Conservation (phyloP, 139 green algal genomes). For the Tetraselmis chui region DNA sequence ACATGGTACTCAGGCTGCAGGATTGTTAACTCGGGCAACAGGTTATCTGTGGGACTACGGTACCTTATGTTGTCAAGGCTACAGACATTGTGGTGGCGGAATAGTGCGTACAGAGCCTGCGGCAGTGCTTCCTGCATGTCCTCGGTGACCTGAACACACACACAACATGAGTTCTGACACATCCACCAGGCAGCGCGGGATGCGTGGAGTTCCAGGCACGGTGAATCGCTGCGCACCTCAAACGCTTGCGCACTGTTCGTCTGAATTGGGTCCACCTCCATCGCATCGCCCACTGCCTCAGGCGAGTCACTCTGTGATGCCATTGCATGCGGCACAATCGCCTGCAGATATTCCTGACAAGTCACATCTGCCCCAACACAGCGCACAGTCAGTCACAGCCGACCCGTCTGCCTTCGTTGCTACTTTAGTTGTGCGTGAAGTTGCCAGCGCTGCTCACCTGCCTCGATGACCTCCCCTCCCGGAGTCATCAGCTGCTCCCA, state of each 20-base stretch:
- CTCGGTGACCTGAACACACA: neutral
- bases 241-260: neutral
- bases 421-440: too few species aligned
- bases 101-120: conserved; percentile 7
- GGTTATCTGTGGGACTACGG: too few species aligned
- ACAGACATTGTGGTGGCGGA: conserved; percentile 5
- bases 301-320: neutral
- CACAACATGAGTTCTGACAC: too few species aligned
- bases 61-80: conserved; percentile 11
- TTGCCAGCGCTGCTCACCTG: neutral
- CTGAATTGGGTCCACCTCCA: neutral
- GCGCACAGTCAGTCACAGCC: too few species aligned
- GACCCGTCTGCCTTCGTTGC: too few species aligned
- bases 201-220: neutral
- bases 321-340: conserved; percentile 14
- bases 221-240: neutral
- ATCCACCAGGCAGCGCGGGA: too few species aligned
- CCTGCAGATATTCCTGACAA: conserved; percentile 20
- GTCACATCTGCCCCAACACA: conserved; percentile 4
- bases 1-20: too few species aligned
- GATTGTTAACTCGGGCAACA: too few species aligned
- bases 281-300: neutral
- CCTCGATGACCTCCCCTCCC: conserved; percentile 2
- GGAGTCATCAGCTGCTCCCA: neutral
- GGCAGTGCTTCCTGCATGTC: conserved; percentile 1